phyloP scores from a whole-genome alignment of 1,284 basidiomycete species.

The Bjerkandera adusta region DNA sequence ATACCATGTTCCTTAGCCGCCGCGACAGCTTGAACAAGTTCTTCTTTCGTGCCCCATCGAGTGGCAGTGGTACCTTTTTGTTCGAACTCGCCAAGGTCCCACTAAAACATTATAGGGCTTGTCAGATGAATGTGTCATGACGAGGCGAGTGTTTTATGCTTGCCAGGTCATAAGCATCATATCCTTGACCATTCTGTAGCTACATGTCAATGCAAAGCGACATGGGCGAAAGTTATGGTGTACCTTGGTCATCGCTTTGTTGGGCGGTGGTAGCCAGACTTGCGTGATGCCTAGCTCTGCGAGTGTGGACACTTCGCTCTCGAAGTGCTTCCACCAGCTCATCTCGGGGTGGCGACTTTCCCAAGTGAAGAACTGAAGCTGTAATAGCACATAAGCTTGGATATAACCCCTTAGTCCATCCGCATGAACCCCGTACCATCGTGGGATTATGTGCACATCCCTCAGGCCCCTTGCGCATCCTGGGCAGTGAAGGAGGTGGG shows the following conservation, averaged over 20 bases:
- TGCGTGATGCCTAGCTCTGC: slow-evolving; percentile 82
- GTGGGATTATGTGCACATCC: slow-evolving; percentile 48
- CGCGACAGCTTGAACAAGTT: slow-evolving; percentile 69
- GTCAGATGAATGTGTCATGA: too few relatives aligned
- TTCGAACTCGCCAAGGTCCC: slow-evolving; percentile 92
- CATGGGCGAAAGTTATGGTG: slow-evolving; percentile 17
- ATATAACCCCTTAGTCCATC: not conserved
- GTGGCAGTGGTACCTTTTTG: slow-evolving; percentile 81
- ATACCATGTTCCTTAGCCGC: slow-evolving; percentile 57
- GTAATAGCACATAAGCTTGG: slow-evolving; percentile 3
- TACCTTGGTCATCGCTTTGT: slow-evolving; percentile 68
- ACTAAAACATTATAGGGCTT: slow-evolving; percentile 53
- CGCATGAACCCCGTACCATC: slow-evolving; percentile 49
- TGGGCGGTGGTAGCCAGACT: slow-evolving; percentile 76
- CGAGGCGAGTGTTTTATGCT: slow-evolving; percentile 19
- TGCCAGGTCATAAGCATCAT: slow-evolving; percentile 81
- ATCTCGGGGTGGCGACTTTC: slow-evolving; percentile 51
- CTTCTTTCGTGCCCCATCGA: slow-evolving; percentile 90
- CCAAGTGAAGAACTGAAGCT: slow-evolving; percentile 89
- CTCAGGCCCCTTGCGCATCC: slow-evolving; percentile 58
- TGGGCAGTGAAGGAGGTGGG: slow-evolving; percentile 42
- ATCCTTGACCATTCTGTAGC: slow-evolving; percentile 63
- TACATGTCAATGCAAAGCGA: slow-evolving; percentile 9
- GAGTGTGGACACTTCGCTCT: slow-evolving; percentile 66
- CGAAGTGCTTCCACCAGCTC: slow-evolving; percentile 87